Evolutionary conservation across 31 red algal species (phyloP).

Genomic region (Bonnemaisonia californica): DNA sequence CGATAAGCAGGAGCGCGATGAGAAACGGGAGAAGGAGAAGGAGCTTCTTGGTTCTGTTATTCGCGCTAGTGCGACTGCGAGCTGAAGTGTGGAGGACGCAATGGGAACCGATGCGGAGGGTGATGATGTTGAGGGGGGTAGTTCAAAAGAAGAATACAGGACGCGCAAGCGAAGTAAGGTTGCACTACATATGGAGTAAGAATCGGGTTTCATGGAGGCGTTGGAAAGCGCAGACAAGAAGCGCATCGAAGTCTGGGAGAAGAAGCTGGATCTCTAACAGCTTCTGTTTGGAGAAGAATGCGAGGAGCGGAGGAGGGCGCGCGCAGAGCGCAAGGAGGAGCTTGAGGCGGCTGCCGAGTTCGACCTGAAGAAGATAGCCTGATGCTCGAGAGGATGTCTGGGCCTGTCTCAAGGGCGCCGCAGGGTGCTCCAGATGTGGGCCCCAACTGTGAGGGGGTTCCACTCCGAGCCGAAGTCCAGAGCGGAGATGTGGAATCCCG

Average conservation of each 20-base stretch:
- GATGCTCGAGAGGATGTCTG: too few species aligned
- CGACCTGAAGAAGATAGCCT: neutral
- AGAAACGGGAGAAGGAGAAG: slow-evolving; percentile 9
- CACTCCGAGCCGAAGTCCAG: neutral
- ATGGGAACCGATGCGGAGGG: neutral
- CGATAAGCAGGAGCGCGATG: neutral
- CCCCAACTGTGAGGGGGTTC: too few species aligned
- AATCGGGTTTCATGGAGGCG: neutral
- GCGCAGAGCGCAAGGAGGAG: neutral
- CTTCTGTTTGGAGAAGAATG: neutral
- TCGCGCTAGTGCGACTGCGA: neutral
- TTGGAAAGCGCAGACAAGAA: neutral
- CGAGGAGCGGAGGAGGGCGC: neutral
- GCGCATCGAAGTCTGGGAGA: neutral
- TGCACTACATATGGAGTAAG: neutral
- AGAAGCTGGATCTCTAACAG: neutral
- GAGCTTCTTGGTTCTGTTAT: slow-evolving; percentile 14
- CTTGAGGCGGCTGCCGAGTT: neutral
- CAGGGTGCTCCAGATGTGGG: slow-evolving; percentile 20
- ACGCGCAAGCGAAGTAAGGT: neutral
- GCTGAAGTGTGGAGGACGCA: neutral
- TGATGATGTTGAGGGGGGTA: neutral
- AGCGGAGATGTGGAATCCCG: neutral
- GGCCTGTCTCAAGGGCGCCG: too few species aligned
- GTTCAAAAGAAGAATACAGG: too few species aligned